Conservation (phyloP, 768 basidiomycete species). For the Gymnopilus junonius region DNA sequence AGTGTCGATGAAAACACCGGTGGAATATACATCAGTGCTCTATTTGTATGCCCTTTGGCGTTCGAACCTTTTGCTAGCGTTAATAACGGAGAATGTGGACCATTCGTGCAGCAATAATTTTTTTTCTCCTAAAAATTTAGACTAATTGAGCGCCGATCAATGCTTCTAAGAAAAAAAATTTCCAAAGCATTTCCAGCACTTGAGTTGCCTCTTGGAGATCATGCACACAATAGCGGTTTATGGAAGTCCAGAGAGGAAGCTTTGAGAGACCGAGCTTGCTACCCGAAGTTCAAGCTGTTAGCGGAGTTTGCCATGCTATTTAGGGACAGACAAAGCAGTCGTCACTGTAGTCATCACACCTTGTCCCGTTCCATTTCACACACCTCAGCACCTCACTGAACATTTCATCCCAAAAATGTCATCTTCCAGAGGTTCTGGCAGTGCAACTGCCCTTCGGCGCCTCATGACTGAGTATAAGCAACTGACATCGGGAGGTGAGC, state of each 20-base stretch:
- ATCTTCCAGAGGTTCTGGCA: constrained; percentile 49
- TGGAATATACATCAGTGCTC: not conserved
- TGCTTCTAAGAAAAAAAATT: not conserved
- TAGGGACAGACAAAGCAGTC: not conserved
- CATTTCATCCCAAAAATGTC: not conserved
- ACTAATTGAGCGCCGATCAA: not conserved
- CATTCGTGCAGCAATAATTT: too few relatives aligned
- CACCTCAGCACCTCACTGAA: not conserved
- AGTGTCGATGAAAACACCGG: not conserved
- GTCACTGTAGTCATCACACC: not conserved
- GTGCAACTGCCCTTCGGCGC: constrained; percentile 77
- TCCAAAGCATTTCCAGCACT: not conserved
- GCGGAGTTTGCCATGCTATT: not conserved
- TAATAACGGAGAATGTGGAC: not conserved
- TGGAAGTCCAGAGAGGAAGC: too few relatives aligned
- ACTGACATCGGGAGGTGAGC: constrained; percentile 74
- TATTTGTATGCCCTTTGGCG: not conserved
- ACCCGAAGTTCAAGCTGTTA: not conserved
- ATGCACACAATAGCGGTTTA: not conserved
- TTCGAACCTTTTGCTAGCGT: not conserved
- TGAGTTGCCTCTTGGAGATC: not conserved
- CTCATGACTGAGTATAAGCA: constrained; percentile 95
- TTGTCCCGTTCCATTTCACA: constrained; percentile 6
- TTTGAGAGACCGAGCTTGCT: not conserved
- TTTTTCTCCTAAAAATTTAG: too few relatives aligned